Conservation (phyloP, 2,329 filamentous ascomycete species). For the Fonsecaea monophora region DNA sequence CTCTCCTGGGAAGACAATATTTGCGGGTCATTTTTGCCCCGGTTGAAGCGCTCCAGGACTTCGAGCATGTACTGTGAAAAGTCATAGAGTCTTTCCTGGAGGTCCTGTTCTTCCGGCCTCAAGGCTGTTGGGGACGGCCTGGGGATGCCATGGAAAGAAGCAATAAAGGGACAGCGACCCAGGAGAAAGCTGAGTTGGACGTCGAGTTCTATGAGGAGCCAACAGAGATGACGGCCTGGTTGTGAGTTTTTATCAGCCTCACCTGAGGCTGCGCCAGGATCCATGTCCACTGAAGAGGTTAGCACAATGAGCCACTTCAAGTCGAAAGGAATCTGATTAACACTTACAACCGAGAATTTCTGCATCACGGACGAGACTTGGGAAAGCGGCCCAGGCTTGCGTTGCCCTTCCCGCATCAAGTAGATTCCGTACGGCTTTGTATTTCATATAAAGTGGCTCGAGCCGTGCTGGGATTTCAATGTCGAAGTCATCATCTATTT, state of each 20-base stretch:
- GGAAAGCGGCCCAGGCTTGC: conserved; percentile 30
- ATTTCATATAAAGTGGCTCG: conserved; percentile 23
- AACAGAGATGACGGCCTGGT: conserved; percentile 31
- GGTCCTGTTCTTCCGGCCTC: conserved; percentile 17
- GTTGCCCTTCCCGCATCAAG: conserved; percentile 28
- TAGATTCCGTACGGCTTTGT: conserved; percentile 20
- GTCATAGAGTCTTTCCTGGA: conserved; percentile 19
- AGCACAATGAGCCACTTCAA: not conserved
- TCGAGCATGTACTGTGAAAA: conserved; percentile 28
- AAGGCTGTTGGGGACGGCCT: conserved; percentile 9
- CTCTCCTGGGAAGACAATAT: conserved; percentile 6
- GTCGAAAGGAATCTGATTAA: not conserved
- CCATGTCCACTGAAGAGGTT: conserved; percentile 26
- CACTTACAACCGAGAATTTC: conserved; percentile 30
- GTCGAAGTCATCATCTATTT: conserved; percentile 4
- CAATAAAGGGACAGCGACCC: conserved; percentile 30
- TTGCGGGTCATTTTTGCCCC: not conserved
- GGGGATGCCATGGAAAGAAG: conserved; percentile 12
- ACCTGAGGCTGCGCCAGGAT: not conserved
- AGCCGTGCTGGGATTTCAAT: conserved; percentile 11
- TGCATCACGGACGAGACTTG: conserved; percentile 29
- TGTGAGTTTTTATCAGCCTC: conserved; percentile 11
- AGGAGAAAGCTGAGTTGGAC: conserved; percentile 32
- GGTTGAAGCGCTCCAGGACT: conserved; percentile 19
- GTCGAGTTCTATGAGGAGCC: conserved; percentile 34